Evolutionary conservation across 2,329 filamentous ascomycete genomes (phyloP).

Genomic region (Myriosclerotinia duriaeana): DNA sequence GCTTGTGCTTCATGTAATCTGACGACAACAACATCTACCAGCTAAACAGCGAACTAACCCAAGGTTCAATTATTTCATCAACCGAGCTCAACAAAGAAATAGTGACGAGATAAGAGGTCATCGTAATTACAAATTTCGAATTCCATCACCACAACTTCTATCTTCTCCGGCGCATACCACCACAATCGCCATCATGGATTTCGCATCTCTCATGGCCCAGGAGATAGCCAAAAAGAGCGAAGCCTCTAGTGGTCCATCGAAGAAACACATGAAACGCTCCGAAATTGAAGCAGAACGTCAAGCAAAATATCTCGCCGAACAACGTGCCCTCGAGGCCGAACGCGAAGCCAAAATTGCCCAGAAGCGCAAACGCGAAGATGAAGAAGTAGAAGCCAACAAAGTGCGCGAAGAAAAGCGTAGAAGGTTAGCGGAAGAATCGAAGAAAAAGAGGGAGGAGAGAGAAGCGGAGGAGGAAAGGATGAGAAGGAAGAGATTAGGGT

Average conservation of each 20-base stretch:
- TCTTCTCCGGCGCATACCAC: neutral
- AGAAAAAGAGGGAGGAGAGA: conserved; percentile 65
- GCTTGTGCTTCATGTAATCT: conserved; percentile 4
- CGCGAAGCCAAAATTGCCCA: conserved; percentile 67
- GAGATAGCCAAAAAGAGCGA: conserved; percentile 82
- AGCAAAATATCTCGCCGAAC: conserved; percentile 77
- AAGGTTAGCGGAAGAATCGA: conserved; percentile 77
- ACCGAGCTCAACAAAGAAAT: neutral
- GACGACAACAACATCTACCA: neutral
- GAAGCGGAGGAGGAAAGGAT: conserved; percentile 71
- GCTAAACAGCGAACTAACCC: neutral
- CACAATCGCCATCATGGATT: conserved; percentile 69
- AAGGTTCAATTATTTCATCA: neutral
- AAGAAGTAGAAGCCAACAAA: conserved; percentile 68
- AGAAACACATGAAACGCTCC: conserved; percentile 82
- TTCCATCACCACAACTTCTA: neutral
- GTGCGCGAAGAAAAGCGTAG: conserved; percentile 79
- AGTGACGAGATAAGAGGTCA: neutral
- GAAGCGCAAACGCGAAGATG: conserved; percentile 89
- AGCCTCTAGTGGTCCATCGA: conserved; percentile 44
- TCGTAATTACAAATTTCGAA: neutral
- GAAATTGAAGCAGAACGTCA: conserved; percentile 82
- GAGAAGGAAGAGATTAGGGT: conserved; percentile 72
- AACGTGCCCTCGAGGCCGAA: conserved; percentile 69
- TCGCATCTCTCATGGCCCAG: conserved; percentile 87